Conservation (phyloP, 495 filamentous ascomycete species). For the Daldinia concentrica region DNA sequence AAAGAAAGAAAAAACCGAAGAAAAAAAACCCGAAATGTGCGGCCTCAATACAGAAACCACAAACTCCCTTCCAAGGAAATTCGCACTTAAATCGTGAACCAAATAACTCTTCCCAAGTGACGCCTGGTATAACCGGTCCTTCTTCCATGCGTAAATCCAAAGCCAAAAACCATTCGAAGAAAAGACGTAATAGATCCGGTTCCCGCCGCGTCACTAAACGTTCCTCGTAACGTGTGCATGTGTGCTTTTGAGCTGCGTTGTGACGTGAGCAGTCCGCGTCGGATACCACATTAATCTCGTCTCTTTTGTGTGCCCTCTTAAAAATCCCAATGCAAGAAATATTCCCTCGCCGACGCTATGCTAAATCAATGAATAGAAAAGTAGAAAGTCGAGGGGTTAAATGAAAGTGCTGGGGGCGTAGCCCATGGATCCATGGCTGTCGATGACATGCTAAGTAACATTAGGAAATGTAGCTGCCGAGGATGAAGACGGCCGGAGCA, state of each 20-base stretch:
- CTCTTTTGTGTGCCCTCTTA: conserved; percentile 36
- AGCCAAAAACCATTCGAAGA: conserved; percentile 1
- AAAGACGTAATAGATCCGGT: conserved; percentile 17
- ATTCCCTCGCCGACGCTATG: conserved; percentile 41
- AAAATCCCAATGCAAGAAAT: conserved; percentile 29
- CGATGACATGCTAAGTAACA: conserved; percentile 23
- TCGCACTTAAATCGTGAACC: neutral
- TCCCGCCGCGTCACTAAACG: conserved; percentile 17
- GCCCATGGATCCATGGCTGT: conserved; percentile 21
- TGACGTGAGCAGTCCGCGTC: conserved; percentile 22
- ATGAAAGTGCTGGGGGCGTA: conserved; percentile 29
- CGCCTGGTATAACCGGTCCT: conserved; percentile 38
- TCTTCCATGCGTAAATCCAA: conserved; percentile 26
- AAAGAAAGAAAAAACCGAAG: conserved; percentile 13
- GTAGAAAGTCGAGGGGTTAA: neutral
- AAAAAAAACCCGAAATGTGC: conserved; percentile 1
- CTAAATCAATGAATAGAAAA: conserved; percentile 28
- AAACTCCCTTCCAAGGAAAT: conserved; percentile 20
- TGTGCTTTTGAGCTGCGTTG: conserved; percentile 17
- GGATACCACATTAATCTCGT: conserved; percentile 34
- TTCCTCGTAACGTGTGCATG: conserved; percentile 26
- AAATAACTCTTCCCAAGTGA: conserved; percentile 25
- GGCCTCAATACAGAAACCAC: conserved; percentile 6
- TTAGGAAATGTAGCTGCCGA: conserved; percentile 25
- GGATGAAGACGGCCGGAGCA: conserved; percentile 10